Evolutionary conservation across 208 protist genomes (phyloP).

Genomic region (Wallacemonas collosoma): DNA sequence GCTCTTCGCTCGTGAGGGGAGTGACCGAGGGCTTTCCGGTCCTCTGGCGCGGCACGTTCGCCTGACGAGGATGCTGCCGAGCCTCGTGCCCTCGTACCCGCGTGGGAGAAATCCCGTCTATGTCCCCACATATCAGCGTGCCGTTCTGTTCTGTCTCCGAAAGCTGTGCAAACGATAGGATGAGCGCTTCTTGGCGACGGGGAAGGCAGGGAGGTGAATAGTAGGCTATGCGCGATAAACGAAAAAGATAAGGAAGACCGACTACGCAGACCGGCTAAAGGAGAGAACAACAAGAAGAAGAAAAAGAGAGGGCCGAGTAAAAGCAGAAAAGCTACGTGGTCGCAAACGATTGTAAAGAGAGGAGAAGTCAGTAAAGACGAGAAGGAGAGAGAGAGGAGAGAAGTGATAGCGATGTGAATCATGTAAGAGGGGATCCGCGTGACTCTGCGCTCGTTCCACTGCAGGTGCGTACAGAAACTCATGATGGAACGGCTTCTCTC

Average conservation of each 20-base stretch:
- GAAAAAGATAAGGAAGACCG: not conserved
- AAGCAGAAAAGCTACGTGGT: not conserved
- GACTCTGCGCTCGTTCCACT: no score
- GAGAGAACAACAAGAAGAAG: conserved; percentile 12
- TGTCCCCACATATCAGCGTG: not conserved
- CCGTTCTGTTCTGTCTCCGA: no score
- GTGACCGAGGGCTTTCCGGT: not conserved
- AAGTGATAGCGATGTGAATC: no score
- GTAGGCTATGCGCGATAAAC: not conserved
- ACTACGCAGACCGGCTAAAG: not conserved
- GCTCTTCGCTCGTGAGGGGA: not conserved
- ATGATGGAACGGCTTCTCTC: no score
- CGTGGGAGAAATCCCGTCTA: not conserved
- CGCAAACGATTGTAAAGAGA: no score
- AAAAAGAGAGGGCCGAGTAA: conserved; percentile 6
- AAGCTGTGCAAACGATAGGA: no score
- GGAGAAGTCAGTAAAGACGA: no score
- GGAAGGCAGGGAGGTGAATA: no score
- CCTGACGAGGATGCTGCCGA: not conserved
- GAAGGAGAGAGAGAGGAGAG: no score
- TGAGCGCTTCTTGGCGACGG: no score
- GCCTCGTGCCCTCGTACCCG: not conserved
- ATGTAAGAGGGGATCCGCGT: no score
- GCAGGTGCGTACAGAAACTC: no score
- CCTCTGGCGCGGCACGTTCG: not conserved